Percentiles rank a stretch among this genome's conserved stretches.
Conservation (phyloP, 2,329 filamentous ascomycete species). For the Fusarium mexicanum region DNA sequence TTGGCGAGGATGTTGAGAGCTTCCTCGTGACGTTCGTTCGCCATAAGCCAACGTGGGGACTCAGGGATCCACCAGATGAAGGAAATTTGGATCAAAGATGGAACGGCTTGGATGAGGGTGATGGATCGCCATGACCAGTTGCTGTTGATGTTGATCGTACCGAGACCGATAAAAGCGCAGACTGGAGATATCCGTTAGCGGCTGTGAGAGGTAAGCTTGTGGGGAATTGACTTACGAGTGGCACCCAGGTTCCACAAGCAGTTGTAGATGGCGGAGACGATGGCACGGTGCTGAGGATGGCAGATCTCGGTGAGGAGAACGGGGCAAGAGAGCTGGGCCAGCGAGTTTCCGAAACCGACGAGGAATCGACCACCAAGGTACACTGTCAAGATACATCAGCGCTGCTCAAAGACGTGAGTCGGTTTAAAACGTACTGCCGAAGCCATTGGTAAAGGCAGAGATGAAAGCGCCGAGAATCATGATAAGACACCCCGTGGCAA, state of each 20-base stretch:
- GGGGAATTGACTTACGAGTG: slow-evolving; percentile 41
- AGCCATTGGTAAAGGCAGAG: slow-evolving; percentile 54
- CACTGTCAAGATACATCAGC: slow-evolving; percentile 39
- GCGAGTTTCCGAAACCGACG: slow-evolving; percentile 71
- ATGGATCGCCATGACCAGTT: slow-evolving; percentile 76
- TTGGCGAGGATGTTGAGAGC: slow-evolving; percentile 69
- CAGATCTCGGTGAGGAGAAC: slow-evolving; percentile 72
- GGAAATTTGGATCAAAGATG: slow-evolving; percentile 68
- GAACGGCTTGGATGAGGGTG: slow-evolving; percentile 70
- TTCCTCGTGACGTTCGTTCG: slow-evolving; percentile 69
- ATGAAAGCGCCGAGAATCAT: slow-evolving; percentile 58
- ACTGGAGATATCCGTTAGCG: slow-evolving; percentile 39
- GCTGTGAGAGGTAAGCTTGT: neutral
- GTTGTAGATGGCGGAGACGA: slow-evolving; percentile 73
- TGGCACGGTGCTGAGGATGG: slow-evolving; percentile 74
- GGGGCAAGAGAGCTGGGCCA: slow-evolving; percentile 71
- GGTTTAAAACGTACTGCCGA: slow-evolving; percentile 50
- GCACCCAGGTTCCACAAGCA: slow-evolving; percentile 72
- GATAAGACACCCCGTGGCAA: slow-evolving; percentile 54
- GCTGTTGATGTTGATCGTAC: slow-evolving; percentile 64
- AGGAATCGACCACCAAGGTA: slow-evolving; percentile 52
- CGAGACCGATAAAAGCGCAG: slow-evolving; percentile 71
- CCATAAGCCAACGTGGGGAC: slow-evolving; percentile 71
- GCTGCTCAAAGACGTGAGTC: neutral
- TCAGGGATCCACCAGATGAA: slow-evolving; percentile 75